Percentiles rank a stretch among this genome's conserved stretches.
Conservation (phyloP, 2,329 filamentous ascomycete species). For the Acrocalymma vagum region DNA sequence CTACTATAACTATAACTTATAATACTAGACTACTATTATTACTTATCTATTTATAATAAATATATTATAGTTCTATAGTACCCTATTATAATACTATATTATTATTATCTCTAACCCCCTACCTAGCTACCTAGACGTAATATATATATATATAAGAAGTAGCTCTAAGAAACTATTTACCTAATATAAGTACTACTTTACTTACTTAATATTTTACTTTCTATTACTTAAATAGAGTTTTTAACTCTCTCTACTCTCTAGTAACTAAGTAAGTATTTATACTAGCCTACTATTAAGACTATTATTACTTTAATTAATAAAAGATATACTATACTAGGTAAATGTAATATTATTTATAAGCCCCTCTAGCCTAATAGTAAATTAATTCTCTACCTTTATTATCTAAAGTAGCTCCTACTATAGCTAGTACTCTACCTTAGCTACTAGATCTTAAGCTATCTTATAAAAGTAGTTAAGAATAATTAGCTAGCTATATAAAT, state of each 20-base stretch:
- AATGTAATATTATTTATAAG: slow-evolving; percentile 24
- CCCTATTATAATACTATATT: slow-evolving; percentile 20
- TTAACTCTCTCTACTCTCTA: slow-evolving; percentile 9
- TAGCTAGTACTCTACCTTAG: slow-evolving; percentile 18
- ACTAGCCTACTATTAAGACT: slow-evolving; percentile 17
- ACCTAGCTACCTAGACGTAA: slow-evolving; percentile 5
- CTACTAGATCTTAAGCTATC: slow-evolving; percentile 20
- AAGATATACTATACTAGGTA: slow-evolving; percentile 21
- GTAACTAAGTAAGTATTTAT: slow-evolving; percentile 17
- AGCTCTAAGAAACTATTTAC: slow-evolving; percentile 5
- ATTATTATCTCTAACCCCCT: slow-evolving; percentile 24
- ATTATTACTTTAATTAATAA: slow-evolving; percentile 22
- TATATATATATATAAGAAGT: slow-evolving; percentile 1
- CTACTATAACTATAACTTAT: slow-evolving; percentile 30
- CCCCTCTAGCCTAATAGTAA: slow-evolving; percentile 19
- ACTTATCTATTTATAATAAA: slow-evolving; percentile 25
- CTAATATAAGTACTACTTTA: slow-evolving; percentile 3
- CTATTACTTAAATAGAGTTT: slow-evolving; percentile 11
- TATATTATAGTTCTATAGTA: slow-evolving; percentile 23
- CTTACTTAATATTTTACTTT: slow-evolving; percentile 5
- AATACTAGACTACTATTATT: slow-evolving; percentile 25
- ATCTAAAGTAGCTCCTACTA: slow-evolving; percentile 24
- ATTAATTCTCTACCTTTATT: slow-evolving; percentile 11
- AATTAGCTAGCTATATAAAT: slow-evolving; percentile 19
- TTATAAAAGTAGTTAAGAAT: slow-evolving; percentile 19